Conservation (phyloP, 2,329 filamentous ascomycete genomes). For the Fusarium begoniae region DNA sequence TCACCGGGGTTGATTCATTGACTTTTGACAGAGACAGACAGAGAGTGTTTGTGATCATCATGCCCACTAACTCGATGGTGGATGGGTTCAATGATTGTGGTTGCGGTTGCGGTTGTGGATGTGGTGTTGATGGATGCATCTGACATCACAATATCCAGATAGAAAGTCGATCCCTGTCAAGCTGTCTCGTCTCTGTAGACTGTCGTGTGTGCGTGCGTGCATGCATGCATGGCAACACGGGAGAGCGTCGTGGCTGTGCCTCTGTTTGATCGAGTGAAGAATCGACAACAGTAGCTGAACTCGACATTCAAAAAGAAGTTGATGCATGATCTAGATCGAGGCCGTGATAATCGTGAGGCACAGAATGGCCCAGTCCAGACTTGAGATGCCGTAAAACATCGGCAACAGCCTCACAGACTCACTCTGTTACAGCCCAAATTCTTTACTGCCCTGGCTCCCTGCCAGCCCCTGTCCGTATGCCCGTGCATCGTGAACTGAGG, state of each 20-base stretch:
- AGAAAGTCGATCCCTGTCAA: conserved; percentile 25
- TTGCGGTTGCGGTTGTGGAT: not conserved
- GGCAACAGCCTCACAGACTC: not conserved
- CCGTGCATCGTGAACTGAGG: conserved; percentile 3
- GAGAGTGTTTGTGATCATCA: not conserved
- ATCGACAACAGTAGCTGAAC: conserved; percentile 24
- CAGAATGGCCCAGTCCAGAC: conserved; percentile 15
- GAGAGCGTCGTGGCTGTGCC: conserved; percentile 31
- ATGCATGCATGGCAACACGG: not conserved
- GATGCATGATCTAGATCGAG: conserved; percentile 7
- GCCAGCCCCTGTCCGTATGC: not conserved
- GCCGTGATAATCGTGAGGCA: conserved; percentile 1
- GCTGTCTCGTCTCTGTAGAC: conserved; percentile 26
- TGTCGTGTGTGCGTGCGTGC: not conserved
- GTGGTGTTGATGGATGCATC: conserved; percentile 11
- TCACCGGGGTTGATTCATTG: conserved; percentile 29
- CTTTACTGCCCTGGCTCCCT: not conserved
- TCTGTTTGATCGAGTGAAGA: conserved; percentile 1
- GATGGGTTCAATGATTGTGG: not conserved
- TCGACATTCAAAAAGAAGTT: not conserved
- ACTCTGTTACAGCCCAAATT: not conserved
- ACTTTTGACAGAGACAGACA: not conserved
- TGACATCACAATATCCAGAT: conserved; percentile 27
- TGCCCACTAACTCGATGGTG: not conserved
- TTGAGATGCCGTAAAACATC: not conserved